phyloP scores from a whole-genome alignment of 768 basidiomycete genomes.

The Leucogyrophana mollusca region DNA sequence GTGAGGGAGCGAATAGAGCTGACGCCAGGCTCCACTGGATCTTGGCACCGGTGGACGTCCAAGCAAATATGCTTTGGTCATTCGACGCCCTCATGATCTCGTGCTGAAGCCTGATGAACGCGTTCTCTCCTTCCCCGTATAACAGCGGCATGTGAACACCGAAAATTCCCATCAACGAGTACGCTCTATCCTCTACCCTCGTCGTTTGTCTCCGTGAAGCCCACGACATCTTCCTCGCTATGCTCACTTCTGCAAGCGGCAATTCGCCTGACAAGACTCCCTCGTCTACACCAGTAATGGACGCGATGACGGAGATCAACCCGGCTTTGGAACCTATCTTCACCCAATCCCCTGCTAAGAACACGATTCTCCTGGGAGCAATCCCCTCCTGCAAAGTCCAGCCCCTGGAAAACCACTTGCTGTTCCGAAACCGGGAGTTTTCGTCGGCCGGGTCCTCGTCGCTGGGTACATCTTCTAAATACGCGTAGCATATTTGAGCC shows the following conservation, averaged over 20 bases:
- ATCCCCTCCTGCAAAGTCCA: slow-evolving; percentile 2
- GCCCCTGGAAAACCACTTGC: slow-evolving; percentile 2
- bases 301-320: not conserved
- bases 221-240: slow-evolving; percentile 25
- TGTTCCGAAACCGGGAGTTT: not conserved
- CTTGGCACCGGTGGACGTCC: too few relatives aligned
- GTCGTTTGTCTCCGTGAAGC: slow-evolving; percentile 27
- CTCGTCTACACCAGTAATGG: slow-evolving; percentile 6
- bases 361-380: not conserved
- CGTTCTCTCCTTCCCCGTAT: slow-evolving; percentile 21
- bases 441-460: not conserved
- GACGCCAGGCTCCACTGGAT: too few relatives aligned
- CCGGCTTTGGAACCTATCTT: slow-evolving; percentile 4
- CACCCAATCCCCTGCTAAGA: slow-evolving; percentile 9
- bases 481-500: too few relatives aligned
- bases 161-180: slow-evolving; percentile 21
- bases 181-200: too few relatives aligned
- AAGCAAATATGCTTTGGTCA: too few relatives aligned
- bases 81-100: too few relatives aligned
- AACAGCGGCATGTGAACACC: slow-evolving; percentile 10
- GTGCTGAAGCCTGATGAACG: too few relatives aligned
- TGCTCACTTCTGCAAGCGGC: slow-evolving; percentile 1
- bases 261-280: slow-evolving; percentile 1
- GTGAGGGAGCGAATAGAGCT: too few relatives aligned
- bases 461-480: too few relatives aligned